These are phyloP conservation scores for Kitagawia praeruptora DNA, from an alignment of 129 eudicot genomes.

Conservation along the genomic window DNA sequence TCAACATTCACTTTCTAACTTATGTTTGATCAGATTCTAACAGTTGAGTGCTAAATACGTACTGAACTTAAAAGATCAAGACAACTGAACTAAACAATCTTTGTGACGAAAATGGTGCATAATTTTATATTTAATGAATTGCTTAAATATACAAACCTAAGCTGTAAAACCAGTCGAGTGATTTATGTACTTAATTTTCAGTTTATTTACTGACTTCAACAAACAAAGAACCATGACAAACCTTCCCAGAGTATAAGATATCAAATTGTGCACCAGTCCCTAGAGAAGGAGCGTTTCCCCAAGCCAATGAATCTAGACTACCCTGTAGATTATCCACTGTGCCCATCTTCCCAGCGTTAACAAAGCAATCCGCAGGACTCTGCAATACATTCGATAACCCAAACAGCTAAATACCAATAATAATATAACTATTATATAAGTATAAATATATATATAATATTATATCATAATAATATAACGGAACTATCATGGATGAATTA, in stretches of 20 bases:
- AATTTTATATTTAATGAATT: background rate
- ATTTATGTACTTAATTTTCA: background rate
- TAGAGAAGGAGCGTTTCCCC: conserved; percentile 79
- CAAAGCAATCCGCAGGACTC: conserved; percentile 78
- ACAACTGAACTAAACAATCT: background rate
- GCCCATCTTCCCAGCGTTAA: conserved; percentile 67
- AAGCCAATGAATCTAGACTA: conserved; percentile 61
- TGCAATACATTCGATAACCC: conserved; percentile 20
- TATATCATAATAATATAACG: background rate
- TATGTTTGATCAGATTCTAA: background rate
- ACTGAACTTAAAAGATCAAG: background rate
- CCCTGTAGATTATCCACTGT: conserved; percentile 67
- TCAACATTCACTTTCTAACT: background rate
- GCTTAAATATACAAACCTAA: background rate
- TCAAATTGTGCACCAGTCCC: conserved; percentile 83
- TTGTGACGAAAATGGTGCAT: background rate
- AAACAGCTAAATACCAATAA: background rate
- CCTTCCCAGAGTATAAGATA: conserved; percentile 64
- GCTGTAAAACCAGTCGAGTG: background rate
- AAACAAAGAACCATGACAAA: conserved; percentile 3
- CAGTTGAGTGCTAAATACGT: background rate
- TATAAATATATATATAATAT: no score
- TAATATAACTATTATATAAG: background rate
- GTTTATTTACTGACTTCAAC: background rate
- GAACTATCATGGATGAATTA: background rate